These are phyloP conservation scores for Erythrobasidium hasegawianum DNA, from an alignment of 1,284 basidiomycete species.

Conservation along the genomic window DNA sequence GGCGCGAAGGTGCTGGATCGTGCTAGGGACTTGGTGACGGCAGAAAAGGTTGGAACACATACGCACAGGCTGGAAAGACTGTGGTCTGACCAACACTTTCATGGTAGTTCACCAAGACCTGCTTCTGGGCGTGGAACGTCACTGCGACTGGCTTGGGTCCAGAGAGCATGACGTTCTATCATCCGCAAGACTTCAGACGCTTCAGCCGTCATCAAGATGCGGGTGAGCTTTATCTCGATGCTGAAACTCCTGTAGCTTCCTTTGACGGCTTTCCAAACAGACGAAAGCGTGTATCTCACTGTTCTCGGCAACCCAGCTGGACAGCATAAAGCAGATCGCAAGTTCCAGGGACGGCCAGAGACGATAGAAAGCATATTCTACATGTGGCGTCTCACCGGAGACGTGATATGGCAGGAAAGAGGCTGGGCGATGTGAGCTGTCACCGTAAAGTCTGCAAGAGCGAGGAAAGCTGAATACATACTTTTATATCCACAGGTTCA, in stretches of 20 bases:
- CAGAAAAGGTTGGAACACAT: slow-evolving; percentile 17
- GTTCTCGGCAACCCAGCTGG: slow-evolving; percentile 15
- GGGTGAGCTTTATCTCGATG: not conserved
- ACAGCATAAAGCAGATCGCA: slow-evolving; percentile 20
- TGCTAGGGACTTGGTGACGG: slow-evolving; percentile 50
- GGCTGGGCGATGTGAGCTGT: slow-evolving; percentile 23
- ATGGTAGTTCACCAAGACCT: slow-evolving; percentile 55
- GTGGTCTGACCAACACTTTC: too few relatives aligned
- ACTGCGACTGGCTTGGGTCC: slow-evolving; percentile 52
- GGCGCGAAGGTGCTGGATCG: slow-evolving; percentile 53
- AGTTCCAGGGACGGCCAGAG: slow-evolving; percentile 53
- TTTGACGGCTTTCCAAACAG: not conserved
- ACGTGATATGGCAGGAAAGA: slow-evolving; percentile 56
- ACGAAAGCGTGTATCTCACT: slow-evolving; percentile 2
- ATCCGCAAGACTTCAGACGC: slow-evolving; percentile 37
- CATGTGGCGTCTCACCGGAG: slow-evolving; percentile 58
- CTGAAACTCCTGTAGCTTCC: not conserved
- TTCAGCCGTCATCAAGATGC: slow-evolving; percentile 19
- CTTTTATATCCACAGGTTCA: too few relatives aligned
- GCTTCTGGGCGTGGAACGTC: slow-evolving; percentile 54
- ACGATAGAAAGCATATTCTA: slow-evolving; percentile 58
- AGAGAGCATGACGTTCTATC: slow-evolving; percentile 50
- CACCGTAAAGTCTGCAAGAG: too few relatives aligned
- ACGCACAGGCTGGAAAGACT: too few relatives aligned
- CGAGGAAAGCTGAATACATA: slow-evolving; percentile 58